Conservation (phyloP, 768 basidiomycete genomes). For the Floccularia luteovirens region DNA sequence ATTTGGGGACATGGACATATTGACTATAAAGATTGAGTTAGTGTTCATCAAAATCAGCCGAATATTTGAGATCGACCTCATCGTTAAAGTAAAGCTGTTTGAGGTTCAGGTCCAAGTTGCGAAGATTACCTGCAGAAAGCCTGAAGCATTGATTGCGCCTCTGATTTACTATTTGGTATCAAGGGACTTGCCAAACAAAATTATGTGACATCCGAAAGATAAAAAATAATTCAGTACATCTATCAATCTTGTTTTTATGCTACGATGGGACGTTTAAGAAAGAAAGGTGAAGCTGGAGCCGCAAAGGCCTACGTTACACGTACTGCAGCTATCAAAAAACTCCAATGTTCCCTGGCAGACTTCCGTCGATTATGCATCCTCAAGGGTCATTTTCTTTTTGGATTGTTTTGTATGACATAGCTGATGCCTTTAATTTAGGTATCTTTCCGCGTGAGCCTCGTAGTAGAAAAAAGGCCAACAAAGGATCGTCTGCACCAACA, state of each 20-base stretch:
- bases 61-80: slow-evolving; percentile 24
- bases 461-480: slow-evolving; percentile 89
- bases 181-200: slow-evolving; percentile 28
- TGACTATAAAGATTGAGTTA: slow-evolving; percentile 48
- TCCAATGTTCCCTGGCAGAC: slow-evolving; percentile 95
- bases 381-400: slow-evolving; percentile 58
- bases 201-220: slow-evolving; percentile 10
- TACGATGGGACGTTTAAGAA: slow-evolving; percentile 67
- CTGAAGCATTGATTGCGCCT: too few relatives aligned
- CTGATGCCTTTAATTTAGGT: slow-evolving; percentile 37
- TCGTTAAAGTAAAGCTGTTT: slow-evolving; percentile 13
- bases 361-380: slow-evolving; percentile 95
- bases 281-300: slow-evolving; percentile 87
- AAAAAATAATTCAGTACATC: too few relatives aligned
- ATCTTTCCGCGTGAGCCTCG: slow-evolving; percentile 97
- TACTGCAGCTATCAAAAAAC: slow-evolving; percentile 85
- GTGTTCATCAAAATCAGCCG: not conserved
- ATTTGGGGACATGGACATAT: slow-evolving; percentile 94
- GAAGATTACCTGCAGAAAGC: too few relatives aligned
- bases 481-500: slow-evolving; percentile 93
- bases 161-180: too few relatives aligned
- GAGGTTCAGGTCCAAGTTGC: too few relatives aligned
- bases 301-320: slow-evolving; percentile 91
- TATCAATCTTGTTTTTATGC: slow-evolving; percentile 5
- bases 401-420: slow-evolving; percentile 1